These are phyloP conservation scores for Primulina tabacum DNA, from an alignment of 257 asterid species.

Conservation along the genomic window DNA sequence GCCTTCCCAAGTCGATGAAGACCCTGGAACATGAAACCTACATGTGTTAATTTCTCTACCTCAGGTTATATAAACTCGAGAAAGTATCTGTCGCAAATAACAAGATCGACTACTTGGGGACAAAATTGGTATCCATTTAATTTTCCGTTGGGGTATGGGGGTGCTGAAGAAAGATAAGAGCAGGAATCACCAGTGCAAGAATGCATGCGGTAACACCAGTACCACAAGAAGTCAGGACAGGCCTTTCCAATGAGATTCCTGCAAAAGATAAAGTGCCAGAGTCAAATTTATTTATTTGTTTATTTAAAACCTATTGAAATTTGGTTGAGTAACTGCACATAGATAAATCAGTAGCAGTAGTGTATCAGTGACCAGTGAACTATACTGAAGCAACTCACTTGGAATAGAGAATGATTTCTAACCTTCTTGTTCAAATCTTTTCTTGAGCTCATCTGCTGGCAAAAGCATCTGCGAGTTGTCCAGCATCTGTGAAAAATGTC, in stretches of 20 bases:
- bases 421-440: conserved; percentile 80
- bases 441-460: conserved; percentile 72
- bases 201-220: conserved; percentile 98
- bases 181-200: conserved; percentile 66
- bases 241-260: conserved; percentile 72
- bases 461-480: conserved; percentile 78
- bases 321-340: too few relatives aligned
- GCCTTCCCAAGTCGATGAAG: conserved; percentile 24
- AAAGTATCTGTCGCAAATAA: too few relatives aligned
- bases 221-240: conserved; percentile 77
- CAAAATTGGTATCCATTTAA: background rate
- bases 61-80: background rate
- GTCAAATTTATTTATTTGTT: background rate
- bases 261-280: conserved; percentile 24
- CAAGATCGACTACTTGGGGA: background rate
- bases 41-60: background rate
- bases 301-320: background rate
- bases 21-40: conserved; percentile 18
- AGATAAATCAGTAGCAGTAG: too few relatives aligned
- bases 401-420: conserved; percentile 20
- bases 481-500: conserved; percentile 57
- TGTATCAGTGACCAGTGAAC: background rate
- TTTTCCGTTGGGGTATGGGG: background rate
- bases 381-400: background rate
- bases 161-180: conserved; percentile 4